Conservation (phyloP, 257 asterid species). For the Nicotiana benthamiana region DNA sequence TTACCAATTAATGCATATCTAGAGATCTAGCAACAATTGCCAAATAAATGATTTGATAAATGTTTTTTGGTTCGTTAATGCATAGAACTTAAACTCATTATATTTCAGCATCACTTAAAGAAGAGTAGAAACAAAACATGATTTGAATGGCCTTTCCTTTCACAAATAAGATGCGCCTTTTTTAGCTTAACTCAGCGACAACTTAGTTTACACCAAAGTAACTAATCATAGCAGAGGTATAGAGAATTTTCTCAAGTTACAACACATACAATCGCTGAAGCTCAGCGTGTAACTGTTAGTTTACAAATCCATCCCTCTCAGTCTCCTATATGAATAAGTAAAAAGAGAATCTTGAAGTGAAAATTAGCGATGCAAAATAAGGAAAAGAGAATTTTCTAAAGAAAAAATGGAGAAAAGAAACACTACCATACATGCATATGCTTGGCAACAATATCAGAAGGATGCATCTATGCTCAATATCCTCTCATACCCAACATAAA, state of each 20-base stretch:
- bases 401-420: slow-evolving; percentile 11
- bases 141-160: too few relatives aligned
- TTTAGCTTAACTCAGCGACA: not conserved
- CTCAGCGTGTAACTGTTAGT: not conserved
- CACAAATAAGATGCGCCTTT: too few relatives aligned
- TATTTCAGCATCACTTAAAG: too few relatives aligned
- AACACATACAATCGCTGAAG: slow-evolving; percentile 6
- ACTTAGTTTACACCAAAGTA: not conserved
- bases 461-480: slow-evolving; percentile 33
- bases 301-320: not conserved
- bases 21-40: too few relatives aligned
- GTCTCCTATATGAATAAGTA: not conserved
- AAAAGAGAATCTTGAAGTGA: not conserved
- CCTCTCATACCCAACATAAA: slow-evolving; percentile 19
- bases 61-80: too few relatives aligned
- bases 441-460: slow-evolving; percentile 16
- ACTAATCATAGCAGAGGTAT: not conserved
- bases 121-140: too few relatives aligned
- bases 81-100: too few relatives aligned
- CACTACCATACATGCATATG: slow-evolving; percentile 3
- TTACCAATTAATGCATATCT: too few relatives aligned
- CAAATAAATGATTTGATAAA: too few relatives aligned
- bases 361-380: not conserved
- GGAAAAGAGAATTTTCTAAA: slow-evolving; percentile 4
- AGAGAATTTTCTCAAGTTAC: not conserved